Evolutionary conservation across 768 basidiomycete species (phyloP).

Genomic region (Boletus vinaceobasis): DNA sequence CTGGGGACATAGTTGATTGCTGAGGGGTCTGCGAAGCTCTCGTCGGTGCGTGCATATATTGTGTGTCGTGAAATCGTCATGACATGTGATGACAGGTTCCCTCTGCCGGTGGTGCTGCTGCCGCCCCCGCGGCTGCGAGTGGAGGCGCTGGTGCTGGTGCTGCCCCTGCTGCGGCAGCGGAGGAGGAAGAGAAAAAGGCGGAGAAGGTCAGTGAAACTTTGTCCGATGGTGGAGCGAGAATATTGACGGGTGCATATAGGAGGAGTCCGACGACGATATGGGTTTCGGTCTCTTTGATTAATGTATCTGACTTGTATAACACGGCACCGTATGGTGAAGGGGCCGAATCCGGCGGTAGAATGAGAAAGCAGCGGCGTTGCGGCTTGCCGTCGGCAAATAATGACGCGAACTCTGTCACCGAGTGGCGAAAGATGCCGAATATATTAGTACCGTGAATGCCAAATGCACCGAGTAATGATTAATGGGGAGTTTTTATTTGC

Average conservation of each 20-base stretch:
- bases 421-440: constrained; percentile 18
- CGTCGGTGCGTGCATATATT: constrained; percentile 64
- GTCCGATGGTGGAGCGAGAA: neutral
- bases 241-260: constrained; percentile 40
- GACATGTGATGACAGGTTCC: constrained; percentile 57
- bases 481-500: neutral
- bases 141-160: constrained; percentile 48
- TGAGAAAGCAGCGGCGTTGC: constrained; percentile 4
- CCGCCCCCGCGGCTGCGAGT: constrained; percentile 44
- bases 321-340: neutral
- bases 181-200: constrained; percentile 85
- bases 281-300: constrained; percentile 99
- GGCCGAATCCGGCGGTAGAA: constrained; percentile 15
- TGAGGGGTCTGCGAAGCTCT: constrained; percentile 89
- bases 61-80: constrained; percentile 1
- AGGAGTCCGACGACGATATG: constrained; percentile 98
- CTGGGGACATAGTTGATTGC: constrained; percentile 66
- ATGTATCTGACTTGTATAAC: constrained; percentile 17
- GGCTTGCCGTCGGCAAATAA: constrained; percentile 27
- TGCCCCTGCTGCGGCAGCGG: constrained; percentile 54
- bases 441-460: constrained; percentile 10
- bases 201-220: constrained; percentile 61
- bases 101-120: constrained; percentile 79
- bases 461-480: neutral
- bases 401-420: constrained; percentile 1